Evolutionary conservation across 2,329 filamentous ascomycete species (phyloP).

Genomic region (Trichoderma sp.): DNA sequence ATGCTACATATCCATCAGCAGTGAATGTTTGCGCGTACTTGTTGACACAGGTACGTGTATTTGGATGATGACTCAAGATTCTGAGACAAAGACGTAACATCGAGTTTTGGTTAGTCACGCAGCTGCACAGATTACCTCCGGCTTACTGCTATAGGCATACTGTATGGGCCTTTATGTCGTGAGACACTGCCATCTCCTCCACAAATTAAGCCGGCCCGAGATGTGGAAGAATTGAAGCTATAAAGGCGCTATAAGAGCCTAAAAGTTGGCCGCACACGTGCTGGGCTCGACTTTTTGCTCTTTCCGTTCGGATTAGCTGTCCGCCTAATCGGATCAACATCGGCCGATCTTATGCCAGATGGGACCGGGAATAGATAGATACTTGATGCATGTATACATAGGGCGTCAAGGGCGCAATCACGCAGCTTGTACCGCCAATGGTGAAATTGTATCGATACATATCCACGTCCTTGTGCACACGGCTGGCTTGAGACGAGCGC

Average conservation of each 20-base stretch:
- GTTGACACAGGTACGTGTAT: too few relatives aligned
- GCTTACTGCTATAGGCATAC: neutral
- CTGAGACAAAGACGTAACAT: neutral
- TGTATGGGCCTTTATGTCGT: neutral
- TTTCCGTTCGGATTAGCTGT: constrained; percentile 2
- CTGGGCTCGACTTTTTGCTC: neutral
- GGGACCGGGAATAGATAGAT: neutral
- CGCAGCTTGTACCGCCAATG: neutral
- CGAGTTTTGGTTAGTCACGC: neutral
- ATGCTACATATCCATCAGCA: neutral
- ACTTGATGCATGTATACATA: neutral
- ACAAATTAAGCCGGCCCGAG: constrained; percentile 11
- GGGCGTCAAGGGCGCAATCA: constrained; percentile 12
- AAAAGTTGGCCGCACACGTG: neutral
- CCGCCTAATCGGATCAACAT: neutral
- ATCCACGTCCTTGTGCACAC: too few relatives aligned
- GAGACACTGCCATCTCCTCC: neutral
- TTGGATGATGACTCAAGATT: neutral
- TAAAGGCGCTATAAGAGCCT: neutral
- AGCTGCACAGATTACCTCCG: neutral
- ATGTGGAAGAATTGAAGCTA: neutral
- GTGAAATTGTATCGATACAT: neutral
- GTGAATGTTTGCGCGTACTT: too few relatives aligned
- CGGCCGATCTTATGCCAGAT: neutral
- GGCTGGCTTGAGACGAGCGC: too few relatives aligned